Base-by-base conservation (phyloP, 805 yeast genomes). In the Phaffomyces opuntiae region DNA sequence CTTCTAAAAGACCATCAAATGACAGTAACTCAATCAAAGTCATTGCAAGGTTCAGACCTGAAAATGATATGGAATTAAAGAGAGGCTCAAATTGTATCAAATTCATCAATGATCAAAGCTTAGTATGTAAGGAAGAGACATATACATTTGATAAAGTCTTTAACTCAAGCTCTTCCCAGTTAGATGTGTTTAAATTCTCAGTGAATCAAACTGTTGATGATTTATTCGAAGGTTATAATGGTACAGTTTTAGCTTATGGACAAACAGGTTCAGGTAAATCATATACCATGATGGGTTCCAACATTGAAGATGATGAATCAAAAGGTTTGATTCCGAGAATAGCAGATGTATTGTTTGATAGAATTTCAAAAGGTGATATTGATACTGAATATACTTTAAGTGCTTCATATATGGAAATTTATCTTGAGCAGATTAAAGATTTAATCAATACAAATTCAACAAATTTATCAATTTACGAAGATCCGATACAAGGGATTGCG, bases 201-300 rank as follows among this genome's bases (percentile, higher is more conserved):
- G 74, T 84, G 6, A 58, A 66, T 36, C 78, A 78, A 36, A 80
- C 87, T 0, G 82, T 87, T 5, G 80, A 78, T 37, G 91, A 84
- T 50, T 69, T 87, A 29, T 72, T 83, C 47, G 69, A 72, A 31
- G 97, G 97, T 0, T 82, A 80, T 57, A 85, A 86, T 59, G 87
- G 89, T 19, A 78, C 91, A 0, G 78, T 87, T 0, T 64, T 86
- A 34, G 86, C 90, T 0, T 87, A 84, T 62, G 95, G 95, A 9
- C 91, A 83, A 60, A 87, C 95, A 0, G 90, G 86, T 1, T 75
- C 93, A 0, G 96, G 96, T 1, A 87, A 87, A 57, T 80, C 90
- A 0, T 77, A 75, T 56, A 81, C 91, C 3, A 81, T 86, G 88
- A 75, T 83, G 75, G 93, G 93, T 2, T 56, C 70, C 1, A 61